Conservation (phyloP, 192 early-diverging fungal species). For the Backusella parvicylindrica region DNA sequence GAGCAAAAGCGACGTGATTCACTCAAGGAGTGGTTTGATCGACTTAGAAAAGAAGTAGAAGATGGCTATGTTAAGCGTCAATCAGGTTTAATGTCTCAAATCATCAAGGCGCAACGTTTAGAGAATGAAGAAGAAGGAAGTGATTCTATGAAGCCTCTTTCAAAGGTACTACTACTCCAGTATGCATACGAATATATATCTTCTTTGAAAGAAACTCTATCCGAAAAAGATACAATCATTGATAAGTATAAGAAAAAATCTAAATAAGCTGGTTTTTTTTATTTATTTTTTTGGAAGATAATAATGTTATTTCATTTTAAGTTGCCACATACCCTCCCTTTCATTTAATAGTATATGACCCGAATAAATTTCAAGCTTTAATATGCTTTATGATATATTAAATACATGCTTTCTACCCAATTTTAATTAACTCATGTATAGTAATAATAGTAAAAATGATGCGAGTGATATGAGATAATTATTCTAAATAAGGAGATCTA, state of each 20-base stretch:
- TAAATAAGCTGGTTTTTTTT: background rate
- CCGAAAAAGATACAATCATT: conserved; percentile 20
- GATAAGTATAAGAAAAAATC: background rate
- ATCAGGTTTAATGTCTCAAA: conserved; percentile 8
- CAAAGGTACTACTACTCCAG: conserved; percentile 31
- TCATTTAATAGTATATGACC: background rate
- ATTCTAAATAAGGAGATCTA: no score
- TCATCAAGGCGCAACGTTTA: conserved; percentile 17
- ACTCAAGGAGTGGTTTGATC: conserved; percentile 88
- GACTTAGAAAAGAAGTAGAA: conserved; percentile 66
- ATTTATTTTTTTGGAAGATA: background rate
- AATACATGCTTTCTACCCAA: background rate
- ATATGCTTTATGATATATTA: background rate
- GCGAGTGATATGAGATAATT: no score
- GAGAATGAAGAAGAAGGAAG: conserved; percentile 12
- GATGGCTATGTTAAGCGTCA: conserved; percentile 39
- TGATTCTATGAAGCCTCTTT: conserved; percentile 22
- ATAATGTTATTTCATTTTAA: background rate
- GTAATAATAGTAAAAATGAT: no score
- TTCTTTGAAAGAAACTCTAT: conserved; percentile 15
- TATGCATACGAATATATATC: conserved; percentile 36
- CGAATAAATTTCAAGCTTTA: background rate
- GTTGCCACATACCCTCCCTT: background rate
- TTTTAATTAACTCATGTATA: no score
- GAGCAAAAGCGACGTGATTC: conserved; percentile 96